Base-by-base conservation (phyloP, 441 rosid genomes). In the Jatropha podagrica region DNA sequence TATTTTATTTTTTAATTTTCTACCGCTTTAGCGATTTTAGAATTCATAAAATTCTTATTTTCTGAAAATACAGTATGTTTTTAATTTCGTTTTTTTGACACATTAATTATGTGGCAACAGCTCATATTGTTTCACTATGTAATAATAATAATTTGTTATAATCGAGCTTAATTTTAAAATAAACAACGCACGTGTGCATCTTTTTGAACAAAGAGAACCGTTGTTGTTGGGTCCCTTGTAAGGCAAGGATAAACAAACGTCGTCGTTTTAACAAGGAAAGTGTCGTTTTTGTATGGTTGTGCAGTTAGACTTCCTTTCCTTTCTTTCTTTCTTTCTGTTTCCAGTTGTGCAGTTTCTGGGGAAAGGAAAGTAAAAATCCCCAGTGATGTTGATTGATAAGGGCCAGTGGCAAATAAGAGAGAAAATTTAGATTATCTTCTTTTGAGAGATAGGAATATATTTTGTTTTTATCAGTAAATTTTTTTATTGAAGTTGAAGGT, bases 161-260 rank as follows among this genome's bases (percentile, higher is more conserved):
- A 68, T 42, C 44, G 75, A 71, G 77, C 71, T 68, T 51, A 72
- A 77, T 77, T 80, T 74, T 49, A 82, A 76, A 78, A 42, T 32
- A 60, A 67, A 72, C 65, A 61, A 60, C 69, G 86, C 89, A 86
- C 87, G 86, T 86, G 89, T 82, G 83, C 40, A 20, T 75, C 61
- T 60, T 79, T 62, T 72, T 27, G 40, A 76, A 62, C 13, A 51
- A 41, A 77, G 73, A 76, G 82, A 68, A 79, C 61, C 77, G 81
- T 69, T 77, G 81, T 69, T 77, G 20, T 18, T 58, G 71, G 73
- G 76, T 26, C 65, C 75, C 68, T 42, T 5, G 26, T 15, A 32
- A 38, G 63, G 40, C 41, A 58, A 49, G 23, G 59, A 18, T 56
- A 46, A n/a, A 13, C 23, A 38, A 37, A 38, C 78, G 68, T n/a